These are phyloP conservation scores for Clonostachys solani DNA, from an alignment of 2,329 filamentous ascomycete genomes.

Conservation along the genomic window DNA sequence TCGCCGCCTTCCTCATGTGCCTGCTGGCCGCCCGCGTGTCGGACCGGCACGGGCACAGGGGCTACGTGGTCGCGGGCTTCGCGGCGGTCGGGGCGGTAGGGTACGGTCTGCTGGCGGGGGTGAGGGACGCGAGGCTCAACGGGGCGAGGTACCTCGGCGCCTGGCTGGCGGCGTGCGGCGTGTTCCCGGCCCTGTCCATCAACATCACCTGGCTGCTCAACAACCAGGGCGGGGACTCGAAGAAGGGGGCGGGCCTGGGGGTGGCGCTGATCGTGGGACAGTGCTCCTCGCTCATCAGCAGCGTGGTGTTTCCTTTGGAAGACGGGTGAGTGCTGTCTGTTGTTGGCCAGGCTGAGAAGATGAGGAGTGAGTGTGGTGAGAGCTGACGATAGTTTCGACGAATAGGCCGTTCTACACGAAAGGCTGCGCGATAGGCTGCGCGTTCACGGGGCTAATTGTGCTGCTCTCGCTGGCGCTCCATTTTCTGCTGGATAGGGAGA, in stretches of 20 bases:
- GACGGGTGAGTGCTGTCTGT: constrained; percentile 11
- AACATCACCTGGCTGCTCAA: constrained; percentile 23
- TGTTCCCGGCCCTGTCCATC: constrained; percentile 19
- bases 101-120: constrained; percentile 18
- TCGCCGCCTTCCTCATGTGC: constrained; percentile 27
- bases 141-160: constrained; percentile 27
- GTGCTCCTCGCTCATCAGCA: constrained; percentile 19
- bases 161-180: constrained; percentile 25
- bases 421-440: constrained; percentile 11
- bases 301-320: constrained; percentile 11
- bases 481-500: constrained; percentile 7
- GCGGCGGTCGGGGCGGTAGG: constrained; percentile 17
- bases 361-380: no score
- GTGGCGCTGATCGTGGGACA: constrained; percentile 18
- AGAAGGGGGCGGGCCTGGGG: constrained; percentile 16
- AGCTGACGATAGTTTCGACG: no score
- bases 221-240: constrained; percentile 20
- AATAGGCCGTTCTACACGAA: constrained; percentile 8
- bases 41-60: constrained; percentile 26
- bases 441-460: constrained; percentile 6
- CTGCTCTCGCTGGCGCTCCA: constrained; percentile 7
- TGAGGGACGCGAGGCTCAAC: constrained; percentile 11
- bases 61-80: constrained; percentile 20
- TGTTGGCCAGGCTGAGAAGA: not conserved
- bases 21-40: constrained; percentile 21